Base-by-base conservation (phyloP, 2,329 filamentous ascomycete genomes). In the Orbilia brochopaga region DNA sequence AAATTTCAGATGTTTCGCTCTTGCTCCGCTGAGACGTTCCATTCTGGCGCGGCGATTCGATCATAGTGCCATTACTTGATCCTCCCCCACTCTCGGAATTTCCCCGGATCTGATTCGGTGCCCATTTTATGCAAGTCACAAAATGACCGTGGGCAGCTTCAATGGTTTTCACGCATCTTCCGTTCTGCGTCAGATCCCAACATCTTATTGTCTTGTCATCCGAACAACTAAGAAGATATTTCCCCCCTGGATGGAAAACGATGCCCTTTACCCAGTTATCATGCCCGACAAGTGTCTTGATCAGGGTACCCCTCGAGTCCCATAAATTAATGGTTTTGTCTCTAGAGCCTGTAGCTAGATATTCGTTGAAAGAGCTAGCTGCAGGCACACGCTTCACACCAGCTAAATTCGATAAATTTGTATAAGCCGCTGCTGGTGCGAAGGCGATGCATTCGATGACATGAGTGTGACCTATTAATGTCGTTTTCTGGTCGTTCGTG, bases 141-240 rank as follows among this genome's bases (percentile, higher is more conserved):
- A 97, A 97, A 78, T 92, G 91, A 2, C 85, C 87, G 78, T 96
- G 92, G 0, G 87, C 87, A 74, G 91, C 90, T 40, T 84, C 83
- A 15, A 97, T 81, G 0, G 87, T 88, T 80, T 93, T 93, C 75
- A 96, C 91, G 76, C 91, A 93, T 77, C 92, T 92, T 46, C 90
- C 91, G 79, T 96, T 92, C 78, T 97, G 93, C 24, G 85, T 85
- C 24, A 97, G 82, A 81, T 97, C 93, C 93, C 93, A 97, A 82
- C 92, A 97, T 62, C 92, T 85, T 69, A 97, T 83, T 2, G 91
- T 92, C 81, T 94, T 96, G 81, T 97, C 93, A 78, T 97, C 93
- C 15, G 89, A 86, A 19, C 90, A 90, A 5, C 89, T 92, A 4
- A 97, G 81, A 0, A 97, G 84, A 77, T 94, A 97, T 80, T 93